These are phyloP conservation scores for Ophiosphaerella narmari DNA, from an alignment of 2,329 filamentous ascomycete species.

Conservation along the genomic window DNA sequence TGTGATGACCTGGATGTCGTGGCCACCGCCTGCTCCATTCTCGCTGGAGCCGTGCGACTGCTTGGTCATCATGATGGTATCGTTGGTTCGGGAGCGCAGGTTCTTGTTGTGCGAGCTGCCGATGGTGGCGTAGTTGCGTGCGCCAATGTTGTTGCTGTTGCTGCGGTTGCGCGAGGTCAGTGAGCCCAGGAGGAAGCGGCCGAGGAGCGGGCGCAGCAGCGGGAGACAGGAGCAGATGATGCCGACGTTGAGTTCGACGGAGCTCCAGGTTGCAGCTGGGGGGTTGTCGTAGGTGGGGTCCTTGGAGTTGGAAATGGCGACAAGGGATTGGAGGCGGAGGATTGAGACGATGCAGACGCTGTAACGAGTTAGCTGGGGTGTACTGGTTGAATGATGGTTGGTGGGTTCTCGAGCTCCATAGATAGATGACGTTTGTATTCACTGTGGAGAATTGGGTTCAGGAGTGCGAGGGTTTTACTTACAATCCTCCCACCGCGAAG, in stretches of 20 bases:
- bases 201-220: conserved; percentile 32
- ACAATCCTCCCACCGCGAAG: conserved; percentile 49
- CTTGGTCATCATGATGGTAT: conserved; percentile 11
- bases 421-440: too few species aligned
- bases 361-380: not conserved
- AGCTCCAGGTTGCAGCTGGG: conserved; percentile 36
- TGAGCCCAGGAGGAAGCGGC: conserved; percentile 25
- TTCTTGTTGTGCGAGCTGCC: conserved; percentile 12
- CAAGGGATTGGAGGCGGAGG: conserved; percentile 39
- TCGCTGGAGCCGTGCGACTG: conserved; percentile 6
- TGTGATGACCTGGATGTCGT: conserved; percentile 32
- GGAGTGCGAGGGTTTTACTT: conserved; percentile 20
- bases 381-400: not conserved
- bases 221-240: conserved; percentile 43
- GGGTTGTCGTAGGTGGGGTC: conserved; percentile 42
- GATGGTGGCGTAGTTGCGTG: conserved; percentile 13
- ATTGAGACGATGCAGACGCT: conserved; percentile 44
- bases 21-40: conserved; percentile 10
- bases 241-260: conserved; percentile 37
- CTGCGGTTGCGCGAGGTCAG: conserved; percentile 24
- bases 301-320: conserved; percentile 34
- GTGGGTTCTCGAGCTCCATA: too few species aligned
- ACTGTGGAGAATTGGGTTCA: not conserved
- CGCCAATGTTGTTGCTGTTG: conserved; percentile 8
- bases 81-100: conserved; percentile 3